Base-by-base conservation (phyloP, 495 filamentous ascomycete genomes). In the Penicillium samsonianum region DNA sequence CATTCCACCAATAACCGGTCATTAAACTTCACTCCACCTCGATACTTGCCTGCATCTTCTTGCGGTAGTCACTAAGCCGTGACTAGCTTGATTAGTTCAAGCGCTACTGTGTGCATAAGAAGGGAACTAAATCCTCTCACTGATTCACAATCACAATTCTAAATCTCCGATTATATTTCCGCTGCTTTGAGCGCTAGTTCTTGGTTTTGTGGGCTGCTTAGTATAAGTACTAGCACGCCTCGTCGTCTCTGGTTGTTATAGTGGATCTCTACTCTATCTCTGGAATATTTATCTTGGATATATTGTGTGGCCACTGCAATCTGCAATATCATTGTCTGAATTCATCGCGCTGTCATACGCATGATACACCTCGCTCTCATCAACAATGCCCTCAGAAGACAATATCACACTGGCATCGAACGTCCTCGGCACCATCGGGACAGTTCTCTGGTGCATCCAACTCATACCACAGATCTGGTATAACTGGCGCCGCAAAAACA, bases 401-500 rank as follows among this genome's bases (percentile, higher is more conserved):
- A 65, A 76, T 50, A 74, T 82, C 46, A 79, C 80, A 16, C 52
- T 77, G 12, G 70, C 80, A 9, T 78, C 80, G 42, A 82, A 76
- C 41, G 72, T 82, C n/a, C 72, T 83, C 20, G 80, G 80, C 49
- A 81, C 78, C 5, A 79, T 83, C 57, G 80, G 80, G 2, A 83
- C 80, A 0, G 68, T 82, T n/a, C 71, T 81, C 28, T 83, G 80
- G 78, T 82, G 80, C 55, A 66, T 83, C 55, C 80, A 83, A 45
- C 53, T 83, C 49, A 62, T 81, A 33, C 80, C 80, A 2, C 80
- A 83, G 59, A 87, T 90, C 71, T 90, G 87, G 87, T 79, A 82
- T 55, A 91, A 90, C 67, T 90, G 83, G 79, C 74, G 76, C 10
- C 77, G 72, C 11, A 91, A 92, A 62, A 81, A 81, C 48, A 91